A percentile compares a stretch with the other conserved stretches of the same genome.
These are phyloP conservation scores for Coemansia sp. DNA, from an alignment of 192 early-diverging fungal genomes.

Conservation along the genomic window DNA sequence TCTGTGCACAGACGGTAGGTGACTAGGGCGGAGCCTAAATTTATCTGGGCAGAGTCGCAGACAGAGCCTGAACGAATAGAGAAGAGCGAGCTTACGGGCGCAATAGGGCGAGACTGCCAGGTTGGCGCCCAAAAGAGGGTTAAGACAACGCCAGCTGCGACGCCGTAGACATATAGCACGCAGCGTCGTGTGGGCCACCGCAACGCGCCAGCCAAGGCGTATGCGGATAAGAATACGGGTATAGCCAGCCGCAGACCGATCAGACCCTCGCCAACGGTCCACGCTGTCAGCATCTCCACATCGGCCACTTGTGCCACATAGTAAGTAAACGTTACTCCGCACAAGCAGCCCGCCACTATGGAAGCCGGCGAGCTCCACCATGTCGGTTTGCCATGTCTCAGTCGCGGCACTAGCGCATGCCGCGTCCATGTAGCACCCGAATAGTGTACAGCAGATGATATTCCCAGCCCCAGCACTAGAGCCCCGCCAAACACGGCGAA, in stretches of 20 bases:
- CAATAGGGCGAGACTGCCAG: slow-evolving; percentile 38
- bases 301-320: slow-evolving; percentile 23
- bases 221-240: slow-evolving; percentile 10
- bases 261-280: slow-evolving; percentile 23
- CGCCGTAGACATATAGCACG: slow-evolving; percentile 3
- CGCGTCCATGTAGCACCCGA: neutral
- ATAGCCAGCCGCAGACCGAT: slow-evolving; percentile 11
- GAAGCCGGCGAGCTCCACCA: neutral
- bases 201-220: slow-evolving; percentile 8
- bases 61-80: slow-evolving; percentile 8
- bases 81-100: neutral
- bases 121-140: slow-evolving; percentile 16
- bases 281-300: slow-evolving; percentile 19
- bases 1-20: slow-evolving; percentile 33
- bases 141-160: slow-evolving; percentile 8
- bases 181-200: slow-evolving; percentile 18
- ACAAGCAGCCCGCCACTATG: neutral
- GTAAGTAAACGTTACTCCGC: slow-evolving; percentile 14
- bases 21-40: slow-evolving; percentile 7
- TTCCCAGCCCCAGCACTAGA: slow-evolving; percentile 7
- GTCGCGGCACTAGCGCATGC: neutral
- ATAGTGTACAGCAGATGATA: neutral
- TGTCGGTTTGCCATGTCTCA: neutral
- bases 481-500: slow-evolving; percentile 32
- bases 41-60: slow-evolving; percentile 26